A percentile compares a stretch with the other conserved stretches of the same genome.
Conservation (phyloP, 495 filamentous ascomycete genomes). For the Aspergillus heteromorphus region DNA sequence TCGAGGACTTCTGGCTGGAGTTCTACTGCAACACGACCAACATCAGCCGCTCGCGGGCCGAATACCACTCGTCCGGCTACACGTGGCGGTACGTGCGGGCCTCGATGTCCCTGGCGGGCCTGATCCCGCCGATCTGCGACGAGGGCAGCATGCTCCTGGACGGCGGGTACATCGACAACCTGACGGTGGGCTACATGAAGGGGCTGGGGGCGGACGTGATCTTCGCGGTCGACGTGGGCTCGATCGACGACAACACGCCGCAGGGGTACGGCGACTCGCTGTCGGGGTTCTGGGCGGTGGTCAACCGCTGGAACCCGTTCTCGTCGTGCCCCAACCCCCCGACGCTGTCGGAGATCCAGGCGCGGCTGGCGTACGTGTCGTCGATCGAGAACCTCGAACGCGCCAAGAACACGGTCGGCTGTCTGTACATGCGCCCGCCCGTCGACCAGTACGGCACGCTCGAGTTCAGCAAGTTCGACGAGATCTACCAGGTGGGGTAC, state of each 20-base stretch:
- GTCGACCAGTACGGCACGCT: constrained; percentile 90
- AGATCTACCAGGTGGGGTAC: constrained; percentile 89
- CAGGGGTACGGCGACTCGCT: constrained; percentile 89
- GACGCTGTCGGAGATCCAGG: constrained; percentile 93
- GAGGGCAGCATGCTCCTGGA: constrained; percentile 95
- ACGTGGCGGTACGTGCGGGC: constrained; percentile 95
- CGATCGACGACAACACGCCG: constrained; percentile 82
- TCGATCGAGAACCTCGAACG: constrained; percentile 90
- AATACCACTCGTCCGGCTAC: constrained; percentile 92
- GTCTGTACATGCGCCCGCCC: constrained; percentile 91
- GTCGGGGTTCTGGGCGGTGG: constrained; percentile 88
- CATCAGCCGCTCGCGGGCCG: constrained; percentile 80
- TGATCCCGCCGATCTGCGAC: constrained; percentile 91
- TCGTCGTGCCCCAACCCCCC: constrained; percentile 82
- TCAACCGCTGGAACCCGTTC: constrained; percentile 97
- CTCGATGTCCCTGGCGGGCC: constrained; percentile 90
- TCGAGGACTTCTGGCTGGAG: constrained; percentile 98
- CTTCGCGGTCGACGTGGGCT: constrained; percentile 92
- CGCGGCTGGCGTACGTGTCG: constrained; percentile 86
- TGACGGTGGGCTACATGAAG: constrained; percentile 97
- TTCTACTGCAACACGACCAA: constrained; percentile 99
- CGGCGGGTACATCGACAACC: constrained; percentile 94
- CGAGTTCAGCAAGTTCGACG: constrained; percentile 95
- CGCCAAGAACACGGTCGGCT: constrained; percentile 81
- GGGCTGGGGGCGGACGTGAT: constrained; percentile 87